Base-by-base conservation (phyloP, 495 filamentous ascomycete genomes). In the Daldinia loculata region DNA sequence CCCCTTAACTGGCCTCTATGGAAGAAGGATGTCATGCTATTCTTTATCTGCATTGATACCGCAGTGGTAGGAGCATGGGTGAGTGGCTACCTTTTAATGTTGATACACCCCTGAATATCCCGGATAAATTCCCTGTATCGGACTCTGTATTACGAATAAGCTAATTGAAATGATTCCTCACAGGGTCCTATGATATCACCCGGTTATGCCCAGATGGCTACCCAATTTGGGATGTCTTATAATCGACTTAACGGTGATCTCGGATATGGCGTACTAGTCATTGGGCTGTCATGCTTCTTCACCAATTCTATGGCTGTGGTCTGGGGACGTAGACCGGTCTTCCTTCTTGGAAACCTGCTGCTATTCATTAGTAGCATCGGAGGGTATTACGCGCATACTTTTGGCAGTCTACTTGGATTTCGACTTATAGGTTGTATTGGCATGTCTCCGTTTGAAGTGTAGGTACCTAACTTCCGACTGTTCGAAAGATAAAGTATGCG, bases 301-400 rank as follows among this genome's bases (percentile, higher is more conserved):
- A 83, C 82, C 64, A 86, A 85, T 57, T 85, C 84, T 0, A 75
- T 87, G 48, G 84, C 85, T 3, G 83, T 86, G 14, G 82, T 87
- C 39, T 88, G 82, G 76, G 87, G 87, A 2, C 87, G 87, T 67
- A 80, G 87, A 0, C 85, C 86, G 0, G 76, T 89, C 0, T 89
- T 88, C 69, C 73, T 88, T 3, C 67, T 84, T n/a, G 81, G 84
- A 14, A 86, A 82, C 29, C 56, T 85, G 4, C 76, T 88, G 1
- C 69, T 87, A 30, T 83, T 88, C 70, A 78, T 83, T 8, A 82
- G 84, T 8, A 83, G 80, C 56, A 79, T 86, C 30, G 83, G 84
- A 76, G 84, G 81, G 0, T 83, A 80, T 9, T 80, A 79, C 14
- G 78, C 84, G 1, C 80, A 79, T 36, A 77, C 76, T 14, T 87